Evolutionary conservation across 371 early-diverging fungal genomes (phyloP), one percentile per base, ranked within the genome.

Genomic region (Rhizopus sp.): DNA sequence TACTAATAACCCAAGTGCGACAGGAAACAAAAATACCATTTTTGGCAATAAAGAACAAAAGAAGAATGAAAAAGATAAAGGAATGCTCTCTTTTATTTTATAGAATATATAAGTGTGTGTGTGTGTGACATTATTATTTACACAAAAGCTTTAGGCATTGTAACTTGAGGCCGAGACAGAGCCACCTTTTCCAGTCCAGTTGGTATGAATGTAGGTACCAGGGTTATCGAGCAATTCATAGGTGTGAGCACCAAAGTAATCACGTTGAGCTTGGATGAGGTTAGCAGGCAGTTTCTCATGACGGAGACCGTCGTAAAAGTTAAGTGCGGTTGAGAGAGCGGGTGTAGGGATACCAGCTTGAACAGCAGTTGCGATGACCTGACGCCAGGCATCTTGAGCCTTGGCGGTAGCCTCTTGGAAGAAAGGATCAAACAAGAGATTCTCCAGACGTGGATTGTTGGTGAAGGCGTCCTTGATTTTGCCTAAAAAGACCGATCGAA

Each of bases 161-260:
- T 76, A 76, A 13, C 73, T 76, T 10, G 76, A 72, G 32, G 73
- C 76, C 41, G 83, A 79, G 52, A 91, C 89, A 53, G 88, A 86
- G 68, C 91, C 93, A 68, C 91, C 93, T 55, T 86, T 85, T 55
- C 93, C 91, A 54, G 93, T 92, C 98, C 97, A 98, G 93, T 98
- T 98, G 81, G 94, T 91, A 88, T 97, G 98, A 60, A 92, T 70
- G 72, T 77, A 90, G 45, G 62, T 77, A 61, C 93, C 95, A 15
- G 92, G 93, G 64, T 78, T 75, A 64, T 76, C 86, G 69, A 92
- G 81, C 34, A 87, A 82, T 73, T 94, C 93, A 80, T 93, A 96
- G 50, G 95, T 96, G 87, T 99, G 99, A 30, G 96, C 97, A 67
- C 88, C 99, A 84, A 99, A 99, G 89, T 94, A 98, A 77, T 99